Evolutionary conservation across 306 rosid genomes (phyloP).

Genomic region (Bauhinia variegata): DNA sequence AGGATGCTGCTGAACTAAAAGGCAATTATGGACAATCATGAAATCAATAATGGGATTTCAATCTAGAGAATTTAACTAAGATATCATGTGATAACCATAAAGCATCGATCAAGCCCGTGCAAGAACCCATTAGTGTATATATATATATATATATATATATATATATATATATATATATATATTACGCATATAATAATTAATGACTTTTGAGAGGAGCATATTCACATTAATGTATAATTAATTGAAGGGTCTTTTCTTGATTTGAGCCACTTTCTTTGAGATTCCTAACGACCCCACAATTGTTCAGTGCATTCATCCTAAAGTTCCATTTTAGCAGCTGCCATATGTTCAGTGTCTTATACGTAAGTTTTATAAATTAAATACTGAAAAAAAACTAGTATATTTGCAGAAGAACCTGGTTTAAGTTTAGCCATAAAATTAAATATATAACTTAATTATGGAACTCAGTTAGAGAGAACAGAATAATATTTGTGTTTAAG

Average conservation of each 20-base stretch:
- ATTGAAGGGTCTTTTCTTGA: slow-evolving; percentile 42
- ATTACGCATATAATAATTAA: slow-evolving; percentile 20
- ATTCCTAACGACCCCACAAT: slow-evolving; percentile 48
- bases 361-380: slow-evolving; percentile 6
- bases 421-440: slow-evolving; percentile 7
- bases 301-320: slow-evolving; percentile 45
- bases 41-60: slow-evolving; percentile 42
- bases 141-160: too few species aligned
- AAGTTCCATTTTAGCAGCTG: slow-evolving; percentile 37
- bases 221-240: slow-evolving; percentile 33
- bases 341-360: slow-evolving; percentile 9
- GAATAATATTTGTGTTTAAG: slow-evolving; percentile 29
- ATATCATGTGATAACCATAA: slow-evolving; percentile 31
- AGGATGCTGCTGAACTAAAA: slow-evolving; percentile 26
- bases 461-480: neutral
- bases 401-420: slow-evolving; percentile 19
- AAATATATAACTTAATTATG: too few species aligned
- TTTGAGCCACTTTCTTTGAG: slow-evolving; percentile 43
- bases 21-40: slow-evolving; percentile 36
- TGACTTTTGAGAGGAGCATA: slow-evolving; percentile 32
- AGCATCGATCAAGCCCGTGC: slow-evolving; percentile 43
- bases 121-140: slow-evolving; percentile 43
- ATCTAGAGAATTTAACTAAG: slow-evolving; percentile 27
- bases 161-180: too few species aligned
- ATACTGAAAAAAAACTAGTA: neutral